Base-by-base conservation (phyloP, 805 yeast species). In the Candida verbasci region DNA sequence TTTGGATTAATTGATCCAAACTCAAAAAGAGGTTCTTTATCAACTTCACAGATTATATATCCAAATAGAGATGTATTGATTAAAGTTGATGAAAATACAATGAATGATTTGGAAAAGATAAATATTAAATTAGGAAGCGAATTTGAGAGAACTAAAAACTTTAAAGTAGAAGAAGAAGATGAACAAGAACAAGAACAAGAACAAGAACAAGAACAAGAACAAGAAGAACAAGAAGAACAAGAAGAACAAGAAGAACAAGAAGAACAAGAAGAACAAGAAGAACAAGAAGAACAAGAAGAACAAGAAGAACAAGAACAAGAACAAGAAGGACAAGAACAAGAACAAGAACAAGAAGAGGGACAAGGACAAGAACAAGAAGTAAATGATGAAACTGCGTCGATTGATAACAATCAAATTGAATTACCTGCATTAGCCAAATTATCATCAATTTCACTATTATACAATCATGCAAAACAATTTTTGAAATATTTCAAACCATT, bases 1-100 rank as follows among this genome's bases (percentile, higher is more conserved):
- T 73, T 78, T 52, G 94, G 91, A 6, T 48, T 75, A 31, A 70
- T 65, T 35, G 68, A 68, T 49, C 83, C 81, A 31, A 60, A 41
- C 12, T 61, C 65, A 14, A 74, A 74, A 12, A 63, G 66, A 30
- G 89, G 89, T 7, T 59, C 83, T 2, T 54, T 81, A 17, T 72
- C 80, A 24, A 67, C 84, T 3, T 71, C 78, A 29, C 63, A 82
- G 9, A 49, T 76, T 15, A 54, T 82, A 3, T 72, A 78, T 41
- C 79, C 84, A 11, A 48, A 51, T 9, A 51, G 60, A 24, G 86
- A 81, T 46, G 36, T 51, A 16, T 15, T 66, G 14, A 32, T 66
- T 1, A 52, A 47, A n/a, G 48, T 65, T 6, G 48, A 47, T 24
- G 58, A 56, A 1, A 52, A 43, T 2, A 49, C 48, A 4, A 38